Percentiles rank a stretch among this genome's conserved stretches.
phyloP scores from a whole-genome alignment of 495 filamentous ascomycete genomes.

The Tuber brumale region DNA sequence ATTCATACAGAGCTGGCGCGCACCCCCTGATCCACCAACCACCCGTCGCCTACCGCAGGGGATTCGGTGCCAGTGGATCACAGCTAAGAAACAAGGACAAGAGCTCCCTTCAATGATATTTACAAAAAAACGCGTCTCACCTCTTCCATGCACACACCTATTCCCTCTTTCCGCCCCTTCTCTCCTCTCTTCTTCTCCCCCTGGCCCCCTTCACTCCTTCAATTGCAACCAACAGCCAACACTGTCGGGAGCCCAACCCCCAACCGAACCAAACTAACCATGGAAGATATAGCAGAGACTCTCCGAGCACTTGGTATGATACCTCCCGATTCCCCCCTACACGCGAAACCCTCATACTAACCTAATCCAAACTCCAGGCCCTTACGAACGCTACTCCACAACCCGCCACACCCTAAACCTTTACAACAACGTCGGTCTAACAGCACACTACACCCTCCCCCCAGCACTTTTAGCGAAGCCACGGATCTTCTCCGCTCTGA shows the following conservation, averaged over 20 bases:
- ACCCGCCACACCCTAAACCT: conserved; percentile 46
- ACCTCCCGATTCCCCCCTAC: background rate
- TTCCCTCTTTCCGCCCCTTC: background rate
- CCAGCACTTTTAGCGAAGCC: conserved; percentile 40
- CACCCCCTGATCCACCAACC: background rate
- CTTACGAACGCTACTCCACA: conserved; percentile 47
- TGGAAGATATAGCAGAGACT: conserved; percentile 24
- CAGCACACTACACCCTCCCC: conserved; percentile 45
- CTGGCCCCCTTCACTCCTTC: background rate
- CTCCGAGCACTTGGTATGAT: conserved; percentile 16
- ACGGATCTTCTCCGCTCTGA: conserved; percentile 45
- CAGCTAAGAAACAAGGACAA: background rate
- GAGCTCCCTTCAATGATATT: background rate
- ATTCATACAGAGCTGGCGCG: background rate
- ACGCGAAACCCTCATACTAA: background rate
- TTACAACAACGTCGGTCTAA: conserved; percentile 46
- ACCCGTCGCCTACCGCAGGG: background rate
- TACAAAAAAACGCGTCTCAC: background rate
- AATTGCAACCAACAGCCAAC: background rate
- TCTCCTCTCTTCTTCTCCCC: background rate
- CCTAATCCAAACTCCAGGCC: conserved; percentile 34
- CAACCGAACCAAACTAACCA: background rate
- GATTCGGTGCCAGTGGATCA: background rate
- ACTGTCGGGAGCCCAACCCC: background rate
- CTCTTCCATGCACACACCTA: background rate